These are phyloP conservation scores for Fragaria vesca DNA, from an alignment of 306 rosid genomes.

Conservation along the genomic window DNA sequence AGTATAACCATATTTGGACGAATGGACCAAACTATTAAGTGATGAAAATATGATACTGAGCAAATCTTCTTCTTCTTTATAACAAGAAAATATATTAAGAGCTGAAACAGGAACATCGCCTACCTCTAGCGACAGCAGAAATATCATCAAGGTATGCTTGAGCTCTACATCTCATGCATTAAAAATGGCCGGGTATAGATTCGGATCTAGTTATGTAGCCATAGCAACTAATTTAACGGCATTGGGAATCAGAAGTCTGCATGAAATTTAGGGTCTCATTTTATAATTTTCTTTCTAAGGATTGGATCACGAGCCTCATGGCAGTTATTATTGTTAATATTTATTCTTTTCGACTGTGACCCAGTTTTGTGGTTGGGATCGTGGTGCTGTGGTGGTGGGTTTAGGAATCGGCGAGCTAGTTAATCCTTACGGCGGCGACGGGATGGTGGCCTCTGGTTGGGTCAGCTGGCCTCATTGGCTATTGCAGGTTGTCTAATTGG, in stretches of 20 bases:
- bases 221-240: constrained; percentile 25
- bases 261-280: constrained; percentile 31
- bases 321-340: neutral
- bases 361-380: neutral
- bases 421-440: neutral
- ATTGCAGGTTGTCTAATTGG: neutral
- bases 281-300: neutral
- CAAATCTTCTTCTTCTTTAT: too few relatives aligned
- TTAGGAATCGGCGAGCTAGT: neutral
- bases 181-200: neutral
- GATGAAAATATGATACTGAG: neutral
- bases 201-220: neutral
- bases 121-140: too few relatives aligned
- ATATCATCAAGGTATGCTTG: too few relatives aligned
- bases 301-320: constrained; percentile 24
- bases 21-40: neutral
- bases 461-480: neutral
- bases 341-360: too few relatives aligned
- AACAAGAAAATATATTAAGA: too few relatives aligned
- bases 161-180: too few relatives aligned
- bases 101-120: too few relatives aligned
- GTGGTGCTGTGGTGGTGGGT: neutral
- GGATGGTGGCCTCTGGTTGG: neutral
- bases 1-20: neutral
- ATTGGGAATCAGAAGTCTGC: constrained; percentile 33